Base-by-base conservation (phyloP, 2,329 filamentous ascomycete species). In the Fusarium ambrosium region DNA sequence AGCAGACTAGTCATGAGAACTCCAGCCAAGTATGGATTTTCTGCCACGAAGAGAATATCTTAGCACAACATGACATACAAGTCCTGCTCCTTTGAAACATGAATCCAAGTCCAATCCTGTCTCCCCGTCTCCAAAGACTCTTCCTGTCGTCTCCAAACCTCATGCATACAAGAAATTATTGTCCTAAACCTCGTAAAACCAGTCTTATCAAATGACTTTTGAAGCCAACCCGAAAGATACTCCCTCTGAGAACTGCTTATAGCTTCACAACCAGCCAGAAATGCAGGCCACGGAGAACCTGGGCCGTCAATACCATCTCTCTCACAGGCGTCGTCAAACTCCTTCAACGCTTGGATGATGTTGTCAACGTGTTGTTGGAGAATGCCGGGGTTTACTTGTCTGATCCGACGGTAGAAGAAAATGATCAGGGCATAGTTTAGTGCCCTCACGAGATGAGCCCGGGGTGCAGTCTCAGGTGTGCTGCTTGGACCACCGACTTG, bases 321-420 rank as follows among this genome's bases (percentile, higher is more conserved):
- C 55, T 39, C 55, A 18, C 55, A 58, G 7, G 55, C 55, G 8
- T 22, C 34, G 9, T 58, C 55, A 37, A 58, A 58, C 13, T 58
- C 34, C 20, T n/a, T 16, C 4, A 58, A 4, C 1, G 55, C 34
- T 24, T n/a, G 20, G 20, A 58, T 27, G 4, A 39, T 36, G 20
- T 16, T 48, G 13, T 58, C 60, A 4, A 70, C 63, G 4, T 66
- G 64, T 18, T 62, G 36, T n/a, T 66, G 68, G n/a, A 70, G 68
- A 6, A 70, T 66, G 11, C 58, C 45, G 2, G 58, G 63, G 7
- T 70, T 66, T 2, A 66, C 51, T 22, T 70, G 41, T 10, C 27
- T 20, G n/a, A 70, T 43, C 3, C 68, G 68, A 4, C 68, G 68
- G 34, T 70, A 70, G 22, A 70, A 70, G 58, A 70, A 66, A 10